phyloP scores from a whole-genome alignment of 352 stramenopile genomes.

The Pythium scleroteichum region DNA sequence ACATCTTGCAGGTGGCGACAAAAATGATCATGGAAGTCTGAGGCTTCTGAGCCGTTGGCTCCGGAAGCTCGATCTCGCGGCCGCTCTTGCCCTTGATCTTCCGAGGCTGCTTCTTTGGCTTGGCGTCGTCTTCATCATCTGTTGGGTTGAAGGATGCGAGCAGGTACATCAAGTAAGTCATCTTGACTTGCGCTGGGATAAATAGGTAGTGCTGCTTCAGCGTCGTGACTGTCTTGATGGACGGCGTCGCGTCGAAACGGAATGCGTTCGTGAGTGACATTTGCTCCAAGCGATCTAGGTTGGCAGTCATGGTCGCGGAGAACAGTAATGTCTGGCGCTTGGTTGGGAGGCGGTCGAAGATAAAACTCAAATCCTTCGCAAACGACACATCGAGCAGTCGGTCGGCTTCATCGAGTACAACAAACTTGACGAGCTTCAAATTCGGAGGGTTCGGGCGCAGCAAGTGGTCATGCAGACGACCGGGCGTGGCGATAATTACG shows the following conservation, averaged over 20 bases:
- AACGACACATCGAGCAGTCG: slow-evolving; percentile 90
- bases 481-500: slow-evolving; percentile 97
- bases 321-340: slow-evolving; percentile 96
- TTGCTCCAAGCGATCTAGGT: slow-evolving; percentile 83
- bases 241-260: slow-evolving; percentile 74
- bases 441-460: slow-evolving; percentile 90
- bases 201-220: slow-evolving; percentile 98
- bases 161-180: slow-evolving; percentile 94
- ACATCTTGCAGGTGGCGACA: slow-evolving; percentile 95
- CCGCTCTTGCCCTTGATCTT: slow-evolving; percentile 31
- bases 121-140: slow-evolving; percentile 52
- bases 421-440: slow-evolving; percentile 88
- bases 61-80: slow-evolving; percentile 25
- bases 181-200: slow-evolving; percentile 95
- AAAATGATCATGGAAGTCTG: slow-evolving; percentile 96
- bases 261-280: slow-evolving; percentile 70
- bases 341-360: slow-evolving; percentile 76
- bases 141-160: slow-evolving; percentile 65
- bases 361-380: slow-evolving; percentile 85
- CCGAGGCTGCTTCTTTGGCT: slow-evolving; percentile 29
- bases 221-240: slow-evolving; percentile 88
- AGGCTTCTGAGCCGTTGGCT: slow-evolving; percentile 29
- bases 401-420: slow-evolving; percentile 99
- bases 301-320: slow-evolving; percentile 96
- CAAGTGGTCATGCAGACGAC: slow-evolving; percentile 92